phyloP scores from a whole-genome alignment of 1,284 basidiomycete genomes.

The Wolfiporia cocos region DNA sequence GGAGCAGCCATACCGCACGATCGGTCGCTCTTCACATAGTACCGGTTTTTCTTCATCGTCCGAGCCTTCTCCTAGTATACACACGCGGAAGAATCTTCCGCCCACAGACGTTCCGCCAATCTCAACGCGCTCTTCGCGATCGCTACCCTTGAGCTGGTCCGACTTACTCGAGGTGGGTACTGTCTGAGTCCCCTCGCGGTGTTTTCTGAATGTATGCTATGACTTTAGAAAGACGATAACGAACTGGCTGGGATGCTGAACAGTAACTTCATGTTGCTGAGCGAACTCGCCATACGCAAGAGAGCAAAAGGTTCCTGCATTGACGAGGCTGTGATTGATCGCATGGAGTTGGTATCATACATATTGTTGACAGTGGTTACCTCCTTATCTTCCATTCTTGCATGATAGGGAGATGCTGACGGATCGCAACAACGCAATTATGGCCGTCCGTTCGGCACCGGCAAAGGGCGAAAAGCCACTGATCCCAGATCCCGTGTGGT shows the following conservation, averaged over 20 bases:
- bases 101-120: no score
- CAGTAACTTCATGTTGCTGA: constrained; percentile 1
- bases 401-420: constrained; percentile 9
- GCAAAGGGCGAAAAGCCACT: constrained; percentile 1
- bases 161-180: background rate
- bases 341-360: background rate
- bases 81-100: no score
- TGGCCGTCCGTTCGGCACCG: constrained; percentile 5
- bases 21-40: background rate
- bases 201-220: background rate
- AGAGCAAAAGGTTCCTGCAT: background rate
- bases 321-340: constrained; percentile 1
- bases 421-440: constrained; percentile 10
- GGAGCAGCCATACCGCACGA: constrained; percentile 3
- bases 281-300: background rate
- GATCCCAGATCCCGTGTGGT: constrained; percentile 8
- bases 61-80: no score
- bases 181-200: no score
- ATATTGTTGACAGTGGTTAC: background rate
- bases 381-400: background rate
- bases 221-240: constrained; percentile 13
- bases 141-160: no score
- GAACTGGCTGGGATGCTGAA: constrained; percentile 8
- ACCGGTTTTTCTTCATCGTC: no score
- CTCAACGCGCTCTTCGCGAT: no score